Base-by-base conservation (phyloP, 192 early-diverging fungal species). In the Linderina pennispora region DNA sequence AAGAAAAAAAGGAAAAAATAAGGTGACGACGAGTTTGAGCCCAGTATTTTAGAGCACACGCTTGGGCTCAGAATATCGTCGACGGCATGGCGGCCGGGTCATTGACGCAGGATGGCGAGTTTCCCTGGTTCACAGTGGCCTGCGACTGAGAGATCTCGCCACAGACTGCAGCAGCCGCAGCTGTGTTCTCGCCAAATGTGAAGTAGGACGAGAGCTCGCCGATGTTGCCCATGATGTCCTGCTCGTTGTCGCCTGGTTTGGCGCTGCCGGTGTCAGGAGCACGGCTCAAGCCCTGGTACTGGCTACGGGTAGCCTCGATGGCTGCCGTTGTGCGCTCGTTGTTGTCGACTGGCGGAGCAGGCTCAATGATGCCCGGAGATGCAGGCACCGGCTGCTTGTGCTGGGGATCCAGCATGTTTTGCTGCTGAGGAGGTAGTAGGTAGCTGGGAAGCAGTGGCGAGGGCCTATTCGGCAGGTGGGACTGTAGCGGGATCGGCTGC, bases 171-270 rank as follows among this genome's bases (percentile, higher is more conserved):
- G n/a, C n/a, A n/a, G n/a, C n/a, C n/a, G n/a, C n/a, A n/a, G n/a
- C n/a, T n/a, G n/a, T n/a, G n/a, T n/a, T n/a, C n/a, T 58, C 59
- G 23, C 55, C 36, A 48, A 62, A 62, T 22, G 66, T 38, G 40
- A 70, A 54, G 39, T 55, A 70, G 17, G 55, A 41, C 21, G 59
- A 62, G 25, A 70, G 48, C 45, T 70, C 66, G 42, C 46, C 34
- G 16, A 38, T 32, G 11, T 3, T 22, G 2, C 16, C 24, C 21
- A 18, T 38, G 11, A 11, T 11, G 28, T 11, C 28, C 28, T 31
- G 28, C 6, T 11, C 28, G 6, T 11, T 11, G 11, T 5, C 28
- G 28, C 28, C 28, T 5, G 6, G 6, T 8, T 31, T 31, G 28
- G 6, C 28, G 28, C 28, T 31, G 28, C 6, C 28, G 6, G 11